Conservation (phyloP, 257 asterid species). For the Jaltomata sinuosa region DNA sequence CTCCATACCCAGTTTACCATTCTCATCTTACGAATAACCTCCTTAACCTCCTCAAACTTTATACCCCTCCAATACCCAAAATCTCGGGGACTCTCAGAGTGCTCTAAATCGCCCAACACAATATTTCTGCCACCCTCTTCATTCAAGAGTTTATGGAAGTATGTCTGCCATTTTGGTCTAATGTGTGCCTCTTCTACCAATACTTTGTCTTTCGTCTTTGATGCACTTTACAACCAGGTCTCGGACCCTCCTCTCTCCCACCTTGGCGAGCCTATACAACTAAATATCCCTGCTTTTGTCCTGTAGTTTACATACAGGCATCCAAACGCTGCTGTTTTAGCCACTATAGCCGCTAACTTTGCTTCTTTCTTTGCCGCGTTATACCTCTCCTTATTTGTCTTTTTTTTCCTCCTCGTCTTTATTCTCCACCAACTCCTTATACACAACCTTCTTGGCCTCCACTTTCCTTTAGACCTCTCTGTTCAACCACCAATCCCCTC, state of each 20-base stretch:
- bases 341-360: no score
- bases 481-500: no score
- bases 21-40: not conserved
- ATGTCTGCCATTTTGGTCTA: not conserved
- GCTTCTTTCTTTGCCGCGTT: no score
- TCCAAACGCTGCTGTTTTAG: no score
- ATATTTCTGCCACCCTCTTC: not conserved
- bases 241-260: not conserved
- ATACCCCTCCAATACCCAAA: no score
- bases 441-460: no score
- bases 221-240: not conserved
- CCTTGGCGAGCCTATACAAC: not conserved
- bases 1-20: not conserved
- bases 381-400: no score
- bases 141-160: not conserved
- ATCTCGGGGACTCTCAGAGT: not conserved
- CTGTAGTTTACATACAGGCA: not conserved
- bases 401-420: no score
- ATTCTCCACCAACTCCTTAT: no score
- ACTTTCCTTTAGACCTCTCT: no score
- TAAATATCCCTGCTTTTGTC: not conserved
- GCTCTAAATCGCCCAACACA: not conserved
- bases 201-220: not conserved
- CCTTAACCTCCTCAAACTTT: not conserved
- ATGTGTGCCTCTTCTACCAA: not conserved